Base-by-base conservation (phyloP, 345 rosid species). In the Hibiscus trionum region DNA sequence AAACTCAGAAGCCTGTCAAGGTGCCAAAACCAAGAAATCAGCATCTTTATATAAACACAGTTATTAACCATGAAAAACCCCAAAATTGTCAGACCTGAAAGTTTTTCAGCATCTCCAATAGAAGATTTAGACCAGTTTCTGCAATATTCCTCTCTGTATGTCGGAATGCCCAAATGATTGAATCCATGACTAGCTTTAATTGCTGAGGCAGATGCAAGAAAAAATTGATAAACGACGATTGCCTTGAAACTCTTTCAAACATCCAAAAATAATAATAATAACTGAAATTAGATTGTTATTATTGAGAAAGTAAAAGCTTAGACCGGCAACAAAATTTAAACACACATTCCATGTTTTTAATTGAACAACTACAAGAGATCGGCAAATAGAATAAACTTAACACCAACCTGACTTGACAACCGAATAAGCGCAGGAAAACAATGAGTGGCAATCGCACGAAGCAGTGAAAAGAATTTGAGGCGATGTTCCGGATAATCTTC, bases 401-500 rank as follows among this genome's bases (percentile, higher is more conserved):
- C 44, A 86, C 90, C 64, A 72, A 96, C 99, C 98, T 88, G 95
- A 83, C 90, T 96, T 57, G 98, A 91, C 78, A 96, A 79, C 73
- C 79, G 89, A 76, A 96, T 91, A 83, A 96, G 82, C 53, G 99
- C 96, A 75, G 91, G 93, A 77, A 96, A 96, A 85, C 98, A 93
- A 72, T 86, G 85, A 31, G 97, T 77, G 46, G 99, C 99, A 82
- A 96, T 93, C 72, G 99, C 99, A 16, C 98, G 95, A 72, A 96
- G 98, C 75, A 96, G 82, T 42, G 98, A 93, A 77, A 96, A 96
- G 85, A 96, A 96, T 81, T 96, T 96, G 72, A 96, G 90, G 66
- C 99, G 96, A 80, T 96, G 99, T 80, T 96, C 99, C 2, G 99
- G 98, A 77, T 93, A 93, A 77, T 96, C 99, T 82, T 96, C 99